These are phyloP conservation scores for Fusarium subglutinans DNA, from an alignment of 2,329 filamentous ascomycete genomes.

Conservation along the genomic window DNA sequence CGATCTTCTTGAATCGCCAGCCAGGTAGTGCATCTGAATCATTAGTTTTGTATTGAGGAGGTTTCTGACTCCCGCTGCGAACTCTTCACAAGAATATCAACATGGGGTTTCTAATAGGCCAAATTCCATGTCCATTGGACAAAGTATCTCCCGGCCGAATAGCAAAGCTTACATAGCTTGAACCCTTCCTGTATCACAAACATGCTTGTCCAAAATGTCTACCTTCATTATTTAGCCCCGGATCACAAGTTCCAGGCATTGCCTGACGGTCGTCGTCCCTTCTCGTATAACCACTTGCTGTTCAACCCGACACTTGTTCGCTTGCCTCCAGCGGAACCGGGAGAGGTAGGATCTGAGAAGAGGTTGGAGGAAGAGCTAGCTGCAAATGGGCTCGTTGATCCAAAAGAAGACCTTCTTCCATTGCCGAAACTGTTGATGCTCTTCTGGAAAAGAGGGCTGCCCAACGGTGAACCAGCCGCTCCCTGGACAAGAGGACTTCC, in stretches of 20 bases:
- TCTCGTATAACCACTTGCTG: slow-evolving; percentile 95
- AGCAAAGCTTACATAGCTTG: slow-evolving; percentile 4
- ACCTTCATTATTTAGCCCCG: not conserved
- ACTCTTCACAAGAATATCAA: slow-evolving; percentile 1
- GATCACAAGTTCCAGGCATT: slow-evolving; percentile 52
- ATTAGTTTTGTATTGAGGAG: slow-evolving; percentile 17
- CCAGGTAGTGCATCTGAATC: not conserved
- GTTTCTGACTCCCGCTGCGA: not conserved
- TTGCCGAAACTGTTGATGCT: slow-evolving; percentile 61
- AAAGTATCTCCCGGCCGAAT: not conserved
- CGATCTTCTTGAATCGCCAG: not conserved
- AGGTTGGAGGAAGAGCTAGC: slow-evolving; percentile 57
- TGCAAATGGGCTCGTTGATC: slow-evolving; percentile 63
- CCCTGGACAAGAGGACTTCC: slow-evolving; percentile 58
- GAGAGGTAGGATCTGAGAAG: slow-evolving; percentile 71
- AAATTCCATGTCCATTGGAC: not conserved
- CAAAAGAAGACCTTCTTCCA: slow-evolving; percentile 70
- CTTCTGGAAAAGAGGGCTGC: slow-evolving; percentile 73
- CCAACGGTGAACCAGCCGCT: slow-evolving; percentile 49
- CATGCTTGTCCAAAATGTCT: slow-evolving; percentile 4
- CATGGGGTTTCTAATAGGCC: not conserved
- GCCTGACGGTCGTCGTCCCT: slow-evolving; percentile 68
- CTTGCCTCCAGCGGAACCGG: slow-evolving; percentile 73
- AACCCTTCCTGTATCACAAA: slow-evolving; percentile 11
- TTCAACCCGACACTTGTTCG: slow-evolving; percentile 81